Evolutionary conservation across 768 basidiomycete genomes (phyloP), one percentile per base, ranked within the genome.

Genomic region (Phaffia tasmanica): DNA sequence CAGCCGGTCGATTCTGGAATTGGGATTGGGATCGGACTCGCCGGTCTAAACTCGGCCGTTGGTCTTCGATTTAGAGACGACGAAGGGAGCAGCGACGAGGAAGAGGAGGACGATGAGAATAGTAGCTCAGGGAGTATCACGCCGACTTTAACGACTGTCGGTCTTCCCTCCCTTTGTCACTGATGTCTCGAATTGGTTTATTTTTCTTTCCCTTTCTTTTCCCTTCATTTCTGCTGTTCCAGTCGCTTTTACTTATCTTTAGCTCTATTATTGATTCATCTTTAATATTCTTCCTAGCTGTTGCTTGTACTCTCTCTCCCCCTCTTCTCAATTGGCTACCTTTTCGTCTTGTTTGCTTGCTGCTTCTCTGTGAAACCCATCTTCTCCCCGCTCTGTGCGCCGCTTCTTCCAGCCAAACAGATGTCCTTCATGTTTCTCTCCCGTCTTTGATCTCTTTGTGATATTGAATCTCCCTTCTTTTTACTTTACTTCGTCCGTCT

Each of bases 61-160:
- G 49, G 6, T 46, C 47, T 51, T 23, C 51, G 35, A 42, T 42
- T 42, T 11, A 42, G 11, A 19, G 54, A 51, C 18, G 30, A 42
- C 32, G 63, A 47, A 14, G 53, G 42, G 25, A 27, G 50, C 11
- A 46, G 55, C 1, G 55, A 47, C 25, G 42, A 56, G 42, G 63
- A 64, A 46, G 63, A 64, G 30, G 35, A 42, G 16, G 63, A 64
- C 19, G 63, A 57, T 23, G 55, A 54, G 7, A 35, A 48, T 51
- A 64, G 55, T 21, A 64, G 54, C 0, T 56, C 63, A 18, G 47
- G 57, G 14, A 25, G n/a, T n/a, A 46, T n/a, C n/a, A n/a, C 57
- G 4, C 32, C 47, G 11, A 46, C 57, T 4, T 58, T 58, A 11
- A 42, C 35, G 11, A 42, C 4, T 42, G 35, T 11, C 35, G 35